phyloP scores from a whole-genome alignment of 768 basidiomycete species.

The Agaricus subrufescens region DNA sequence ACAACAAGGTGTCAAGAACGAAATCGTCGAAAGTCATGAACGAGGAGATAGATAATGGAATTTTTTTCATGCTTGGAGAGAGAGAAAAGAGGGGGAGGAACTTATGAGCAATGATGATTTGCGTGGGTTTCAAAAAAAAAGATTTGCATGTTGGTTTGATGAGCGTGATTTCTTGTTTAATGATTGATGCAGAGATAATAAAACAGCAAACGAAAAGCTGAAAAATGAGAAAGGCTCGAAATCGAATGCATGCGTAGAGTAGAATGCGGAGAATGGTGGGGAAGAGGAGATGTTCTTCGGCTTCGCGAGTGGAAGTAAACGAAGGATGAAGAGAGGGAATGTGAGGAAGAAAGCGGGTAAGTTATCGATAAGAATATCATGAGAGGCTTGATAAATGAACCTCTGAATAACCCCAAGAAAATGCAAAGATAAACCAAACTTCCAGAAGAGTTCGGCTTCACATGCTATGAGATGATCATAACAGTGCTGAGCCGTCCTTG shows the following conservation, averaged over 20 bases:
- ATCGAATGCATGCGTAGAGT: background rate
- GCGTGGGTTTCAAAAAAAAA: slow-evolving; percentile 16
- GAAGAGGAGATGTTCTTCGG: too few relatives aligned
- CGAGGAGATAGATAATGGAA: background rate
- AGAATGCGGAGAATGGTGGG: too few relatives aligned
- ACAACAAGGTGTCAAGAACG: background rate
- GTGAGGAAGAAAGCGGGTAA: too few relatives aligned
- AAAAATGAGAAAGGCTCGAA: background rate
- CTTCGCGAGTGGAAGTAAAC: too few relatives aligned
- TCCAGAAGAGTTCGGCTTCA: too few relatives aligned
- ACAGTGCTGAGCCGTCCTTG: slow-evolving; percentile 53
- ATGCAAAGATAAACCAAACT: too few relatives aligned
- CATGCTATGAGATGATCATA: slow-evolving; percentile 27
- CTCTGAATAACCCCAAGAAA: too few relatives aligned
- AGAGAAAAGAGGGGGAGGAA: background rate
- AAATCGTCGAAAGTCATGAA: background rate
- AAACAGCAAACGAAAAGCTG: background rate
- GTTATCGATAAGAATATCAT: too few relatives aligned
- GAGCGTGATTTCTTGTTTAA: too few relatives aligned
- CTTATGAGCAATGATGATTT: slow-evolving; percentile 2
- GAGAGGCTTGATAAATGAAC: too few relatives aligned
- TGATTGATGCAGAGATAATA: background rate
- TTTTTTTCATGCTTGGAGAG: background rate
- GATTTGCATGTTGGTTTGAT: too few relatives aligned
- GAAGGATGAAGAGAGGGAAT: too few relatives aligned